phyloP scores from a whole-genome alignment of 108 stramenopile species.

The Nitzschia sp. region DNA sequence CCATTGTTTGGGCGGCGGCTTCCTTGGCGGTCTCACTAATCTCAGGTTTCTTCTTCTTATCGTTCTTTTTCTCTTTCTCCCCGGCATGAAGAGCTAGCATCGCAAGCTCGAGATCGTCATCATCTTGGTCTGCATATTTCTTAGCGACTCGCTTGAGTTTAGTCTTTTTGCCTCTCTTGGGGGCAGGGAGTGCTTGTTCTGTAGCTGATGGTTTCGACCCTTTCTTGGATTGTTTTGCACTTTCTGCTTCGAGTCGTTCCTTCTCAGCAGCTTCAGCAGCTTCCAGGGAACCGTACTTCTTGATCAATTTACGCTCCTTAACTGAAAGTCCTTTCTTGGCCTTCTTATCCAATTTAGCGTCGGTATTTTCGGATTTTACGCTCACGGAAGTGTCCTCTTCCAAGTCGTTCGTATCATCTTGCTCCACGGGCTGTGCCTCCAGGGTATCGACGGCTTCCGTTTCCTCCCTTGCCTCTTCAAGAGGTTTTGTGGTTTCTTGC shows the following conservation, averaged over 20 bases:
- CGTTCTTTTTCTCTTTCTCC: constrained; percentile 53
- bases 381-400: constrained; percentile 23
- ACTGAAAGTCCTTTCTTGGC: constrained; percentile 73
- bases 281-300: constrained; percentile 68
- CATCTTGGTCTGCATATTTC: constrained; percentile 97
- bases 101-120: constrained; percentile 91
- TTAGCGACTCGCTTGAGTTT: constrained; percentile 68
- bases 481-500: background rate
- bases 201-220: background rate
- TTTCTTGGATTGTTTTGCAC: constrained; percentile 2
- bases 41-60: constrained; percentile 30
- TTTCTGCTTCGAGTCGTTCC: constrained; percentile 32
- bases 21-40: constrained; percentile 56
- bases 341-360: background rate
- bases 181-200: background rate
- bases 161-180: constrained; percentile 62
- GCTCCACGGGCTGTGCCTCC: background rate
- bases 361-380: background rate
- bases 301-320: constrained; percentile 65
- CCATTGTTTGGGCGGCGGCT: constrained; percentile 68
- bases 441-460: background rate
- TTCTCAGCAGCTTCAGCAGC: constrained; percentile 51
- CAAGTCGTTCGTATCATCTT: constrained; percentile 3
- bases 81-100: constrained; percentile 89
- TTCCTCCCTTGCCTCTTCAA: background rate